A percentile compares a stretch with the other conserved stretches of the same genome.
These are phyloP conservation scores for Fagopyrum esculentum DNA, from an alignment of 148 eudicot species.

Conservation along the genomic window DNA sequence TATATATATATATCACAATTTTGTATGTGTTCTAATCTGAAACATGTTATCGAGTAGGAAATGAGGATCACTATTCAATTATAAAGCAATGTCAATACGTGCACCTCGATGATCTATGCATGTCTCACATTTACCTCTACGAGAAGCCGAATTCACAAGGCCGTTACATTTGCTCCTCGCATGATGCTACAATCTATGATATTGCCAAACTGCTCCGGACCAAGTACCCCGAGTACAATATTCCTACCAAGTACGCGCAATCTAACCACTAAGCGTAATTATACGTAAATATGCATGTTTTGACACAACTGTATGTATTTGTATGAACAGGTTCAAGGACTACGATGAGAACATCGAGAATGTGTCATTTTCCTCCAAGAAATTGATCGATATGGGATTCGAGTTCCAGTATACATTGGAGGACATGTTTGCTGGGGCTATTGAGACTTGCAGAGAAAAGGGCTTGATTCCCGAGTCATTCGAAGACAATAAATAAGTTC, in stretches of 20 bases:
- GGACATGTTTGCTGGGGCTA: constrained; percentile 80
- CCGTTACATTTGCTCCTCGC: constrained; percentile 79
- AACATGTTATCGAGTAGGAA: constrained; percentile 30
- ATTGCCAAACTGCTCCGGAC: constrained; percentile 48
- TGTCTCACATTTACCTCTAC: constrained; percentile 70
- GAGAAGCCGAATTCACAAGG: constrained; percentile 66
- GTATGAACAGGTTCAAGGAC: constrained; percentile 13
- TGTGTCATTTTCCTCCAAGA: constrained; percentile 61
- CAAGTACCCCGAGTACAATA: constrained; percentile 69
- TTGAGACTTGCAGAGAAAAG: constrained; percentile 66
- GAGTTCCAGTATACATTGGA: constrained; percentile 68
- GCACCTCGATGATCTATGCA: constrained; percentile 85
- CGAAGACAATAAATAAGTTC: neutral
- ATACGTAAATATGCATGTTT: too few species aligned
- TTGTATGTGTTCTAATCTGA: too few species aligned
- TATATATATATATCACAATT: too few species aligned
- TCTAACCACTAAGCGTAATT: too few species aligned
- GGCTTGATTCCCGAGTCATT: constrained; percentile 56
- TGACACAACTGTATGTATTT: too few species aligned
- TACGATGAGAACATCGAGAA: constrained; percentile 38
- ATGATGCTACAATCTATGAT: constrained; percentile 71
- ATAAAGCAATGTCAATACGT: constrained; percentile 81
- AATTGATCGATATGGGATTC: constrained; percentile 53
- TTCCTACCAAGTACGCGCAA: constrained; percentile 59
- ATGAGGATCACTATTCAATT: constrained; percentile 66